phyloP scores from a whole-genome alignment of 371 early-diverging fungal genomes.

The Synchytrium microbalum region DNA sequence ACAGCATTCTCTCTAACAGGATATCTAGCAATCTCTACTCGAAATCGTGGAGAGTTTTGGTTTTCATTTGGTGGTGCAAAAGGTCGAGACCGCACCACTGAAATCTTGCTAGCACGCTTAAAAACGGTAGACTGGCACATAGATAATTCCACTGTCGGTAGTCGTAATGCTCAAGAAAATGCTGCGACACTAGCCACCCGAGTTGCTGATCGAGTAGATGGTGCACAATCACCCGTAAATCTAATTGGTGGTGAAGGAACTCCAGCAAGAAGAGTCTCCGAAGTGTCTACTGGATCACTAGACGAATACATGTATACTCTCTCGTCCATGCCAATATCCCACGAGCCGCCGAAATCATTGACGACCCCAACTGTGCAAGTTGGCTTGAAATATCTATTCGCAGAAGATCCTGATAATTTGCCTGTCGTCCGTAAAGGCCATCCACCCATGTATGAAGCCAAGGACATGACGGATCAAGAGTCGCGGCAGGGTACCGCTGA shows the following conservation, averaged over 20 bases:
- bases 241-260: background rate
- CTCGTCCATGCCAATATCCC: background rate
- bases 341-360: background rate
- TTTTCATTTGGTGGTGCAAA: constrained; percentile 30
- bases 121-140: constrained; percentile 42
- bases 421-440: background rate
- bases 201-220: constrained; percentile 5
- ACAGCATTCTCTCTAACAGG: constrained; percentile 30
- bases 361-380: background rate
- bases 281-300: background rate
- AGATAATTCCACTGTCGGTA: constrained; percentile 35
- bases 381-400: background rate
- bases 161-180: constrained; percentile 19
- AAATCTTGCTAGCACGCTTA: constrained; percentile 26
- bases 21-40: constrained; percentile 33
- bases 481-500: background rate
- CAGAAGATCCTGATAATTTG: background rate
- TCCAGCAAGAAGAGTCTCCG: background rate
- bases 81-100: constrained; percentile 29
- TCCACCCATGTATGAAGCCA: background rate
- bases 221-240: background rate
- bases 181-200: constrained; percentile 1
- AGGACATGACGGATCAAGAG: background rate
- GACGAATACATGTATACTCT: background rate
- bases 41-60: constrained; percentile 34